A percentile compares a stretch with the other conserved stretches of the same genome.
These are phyloP conservation scores for Phymatotrichopsis omnivora DNA, from an alignment of 2,329 filamentous ascomycete species.

Conservation along the genomic window DNA sequence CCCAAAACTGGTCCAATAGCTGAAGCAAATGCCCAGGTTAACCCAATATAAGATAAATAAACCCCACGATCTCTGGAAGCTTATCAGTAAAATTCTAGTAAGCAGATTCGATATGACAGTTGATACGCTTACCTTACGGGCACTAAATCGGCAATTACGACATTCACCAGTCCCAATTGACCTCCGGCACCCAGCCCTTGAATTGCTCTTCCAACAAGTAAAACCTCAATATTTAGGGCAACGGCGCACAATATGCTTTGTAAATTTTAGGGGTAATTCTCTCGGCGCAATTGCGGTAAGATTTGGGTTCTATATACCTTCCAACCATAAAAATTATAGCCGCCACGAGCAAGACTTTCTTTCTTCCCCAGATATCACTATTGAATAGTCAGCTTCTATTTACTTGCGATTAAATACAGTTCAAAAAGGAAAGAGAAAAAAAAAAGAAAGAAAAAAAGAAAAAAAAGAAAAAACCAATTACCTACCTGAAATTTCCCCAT, in stretches of 20 bases:
- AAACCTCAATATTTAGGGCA: constrained; percentile 42
- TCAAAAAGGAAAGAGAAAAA: constrained; percentile 39
- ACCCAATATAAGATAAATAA: constrained; percentile 47
- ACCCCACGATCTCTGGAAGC: constrained; percentile 27
- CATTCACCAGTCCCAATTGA: constrained; percentile 50
- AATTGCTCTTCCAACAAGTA: constrained; percentile 47
- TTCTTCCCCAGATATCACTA: constrained; percentile 56
- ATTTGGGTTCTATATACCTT: constrained; percentile 15
- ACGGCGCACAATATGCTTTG: constrained; percentile 45
- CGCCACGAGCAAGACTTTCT: constrained; percentile 50
- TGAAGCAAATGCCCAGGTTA: constrained; percentile 56
- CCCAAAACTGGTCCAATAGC: constrained; percentile 58
- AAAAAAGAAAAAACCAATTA: too few species aligned
- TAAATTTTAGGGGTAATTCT: background rate
- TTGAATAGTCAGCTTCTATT: constrained; percentile 49
- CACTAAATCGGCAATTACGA: constrained; percentile 44
- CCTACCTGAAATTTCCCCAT: constrained; percentile 26
- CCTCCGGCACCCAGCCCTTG: constrained; percentile 50
- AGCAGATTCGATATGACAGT: constrained; percentile 3
- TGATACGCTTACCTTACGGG: constrained; percentile 20
- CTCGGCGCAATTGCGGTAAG: background rate
- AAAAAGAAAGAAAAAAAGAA: constrained; percentile 27
- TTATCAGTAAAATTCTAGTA: background rate
- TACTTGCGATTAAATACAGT: too few species aligned
- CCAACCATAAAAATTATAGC: constrained; percentile 54